A percentile compares a stretch with the other conserved stretches of the same genome.
Evolutionary conservation across 768 basidiomycete species (phyloP).

Genomic region (Tephrocybe sp.): DNA sequence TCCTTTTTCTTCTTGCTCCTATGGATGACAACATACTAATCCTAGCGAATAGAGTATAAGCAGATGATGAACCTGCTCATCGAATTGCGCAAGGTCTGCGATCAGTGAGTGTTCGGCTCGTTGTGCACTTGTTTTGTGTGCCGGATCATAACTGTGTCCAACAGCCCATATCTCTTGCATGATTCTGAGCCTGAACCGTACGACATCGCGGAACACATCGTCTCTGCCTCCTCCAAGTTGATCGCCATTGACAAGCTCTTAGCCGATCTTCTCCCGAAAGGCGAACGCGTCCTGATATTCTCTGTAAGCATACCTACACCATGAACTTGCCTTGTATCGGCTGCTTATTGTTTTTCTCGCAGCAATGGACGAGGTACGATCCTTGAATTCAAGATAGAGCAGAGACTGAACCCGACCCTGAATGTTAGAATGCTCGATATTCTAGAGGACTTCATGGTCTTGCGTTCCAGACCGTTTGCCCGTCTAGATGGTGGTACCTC

Average conservation of each 20-base stretch:
- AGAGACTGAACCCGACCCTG: not conserved
- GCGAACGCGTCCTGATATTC: conserved; percentile 68
- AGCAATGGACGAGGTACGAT: conserved; percentile 64
- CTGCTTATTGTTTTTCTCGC: conserved; percentile 11
- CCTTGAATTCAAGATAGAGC: not conserved
- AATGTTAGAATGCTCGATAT: conserved; percentile 61
- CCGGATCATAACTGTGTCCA: not conserved
- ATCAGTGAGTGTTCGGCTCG: conserved; percentile 45
- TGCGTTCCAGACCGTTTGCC: conserved; percentile 59
- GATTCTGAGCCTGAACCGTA: conserved; percentile 51
- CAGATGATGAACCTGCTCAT: conserved; percentile 69
- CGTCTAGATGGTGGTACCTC: conserved; percentile 57
- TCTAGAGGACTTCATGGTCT: conserved; percentile 64
- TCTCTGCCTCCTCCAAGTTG: conserved; percentile 56
- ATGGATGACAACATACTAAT: not conserved
- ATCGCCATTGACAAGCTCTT: conserved; percentile 61
- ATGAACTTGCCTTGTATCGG: not conserved
- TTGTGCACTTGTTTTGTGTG: not conserved
- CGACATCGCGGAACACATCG: conserved; percentile 52
- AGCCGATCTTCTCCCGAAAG: conserved; percentile 53
- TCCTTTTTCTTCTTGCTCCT: conserved; percentile 4
- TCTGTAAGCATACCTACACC: conserved; percentile 40
- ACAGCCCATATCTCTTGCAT: conserved; percentile 53
- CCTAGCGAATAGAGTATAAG: conserved; percentile 45
- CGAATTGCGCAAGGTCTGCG: conserved; percentile 70